A percentile compares a stretch with the other conserved stretches of the same genome.
phyloP scores from a whole-genome alignment of 805 yeast genomes.

The Candida sithepensis region DNA sequence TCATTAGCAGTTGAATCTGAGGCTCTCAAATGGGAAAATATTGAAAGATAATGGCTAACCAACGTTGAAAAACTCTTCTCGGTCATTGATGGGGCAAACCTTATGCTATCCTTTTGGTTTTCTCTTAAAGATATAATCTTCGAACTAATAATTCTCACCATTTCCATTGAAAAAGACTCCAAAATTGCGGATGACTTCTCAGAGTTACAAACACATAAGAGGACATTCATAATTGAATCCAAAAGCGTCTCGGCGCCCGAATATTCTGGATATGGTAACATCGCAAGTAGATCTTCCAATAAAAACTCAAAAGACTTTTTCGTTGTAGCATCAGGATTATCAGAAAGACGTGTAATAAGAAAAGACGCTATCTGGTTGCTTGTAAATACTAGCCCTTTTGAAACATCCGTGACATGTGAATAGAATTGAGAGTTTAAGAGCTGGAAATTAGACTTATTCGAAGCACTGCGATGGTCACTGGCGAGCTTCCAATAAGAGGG shows the following conservation, averaged over 20 bases:
- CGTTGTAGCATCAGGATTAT: slow-evolving; percentile 28
- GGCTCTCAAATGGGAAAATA: slow-evolving; percentile 6
- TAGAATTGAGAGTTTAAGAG: slow-evolving; percentile 10
- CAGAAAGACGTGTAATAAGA: slow-evolving; percentile 29
- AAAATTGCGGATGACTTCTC: slow-evolving; percentile 36
- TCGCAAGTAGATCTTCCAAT: slow-evolving; percentile 50
- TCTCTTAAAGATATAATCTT: slow-evolving; percentile 38
- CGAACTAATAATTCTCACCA: slow-evolving; percentile 59
- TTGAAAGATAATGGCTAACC: slow-evolving; percentile 4
- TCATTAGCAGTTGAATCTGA: not conserved
- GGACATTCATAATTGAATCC: slow-evolving; percentile 38
- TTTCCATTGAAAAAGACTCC: slow-evolving; percentile 54
- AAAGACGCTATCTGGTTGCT: slow-evolving; percentile 30
- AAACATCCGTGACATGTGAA: slow-evolving; percentile 5
- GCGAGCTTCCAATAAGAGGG: slow-evolving; percentile 20
- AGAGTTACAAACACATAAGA: slow-evolving; percentile 38
- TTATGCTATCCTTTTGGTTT: not conserved
- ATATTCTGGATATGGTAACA: slow-evolving; percentile 58
- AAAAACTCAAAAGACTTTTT: slow-evolving; percentile 47
- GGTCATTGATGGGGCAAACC: slow-evolving; percentile 8
- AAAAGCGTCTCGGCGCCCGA: slow-evolving; percentile 54
- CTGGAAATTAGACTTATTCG: slow-evolving; percentile 11
- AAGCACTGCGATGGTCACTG: slow-evolving; percentile 1
- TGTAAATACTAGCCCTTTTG: slow-evolving; percentile 8
- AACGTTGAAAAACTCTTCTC: slow-evolving; percentile 8